These are phyloP conservation scores for Zygoascus flipseniorum DNA, from an alignment of 805 yeast genomes.

Conservation along the genomic window DNA sequence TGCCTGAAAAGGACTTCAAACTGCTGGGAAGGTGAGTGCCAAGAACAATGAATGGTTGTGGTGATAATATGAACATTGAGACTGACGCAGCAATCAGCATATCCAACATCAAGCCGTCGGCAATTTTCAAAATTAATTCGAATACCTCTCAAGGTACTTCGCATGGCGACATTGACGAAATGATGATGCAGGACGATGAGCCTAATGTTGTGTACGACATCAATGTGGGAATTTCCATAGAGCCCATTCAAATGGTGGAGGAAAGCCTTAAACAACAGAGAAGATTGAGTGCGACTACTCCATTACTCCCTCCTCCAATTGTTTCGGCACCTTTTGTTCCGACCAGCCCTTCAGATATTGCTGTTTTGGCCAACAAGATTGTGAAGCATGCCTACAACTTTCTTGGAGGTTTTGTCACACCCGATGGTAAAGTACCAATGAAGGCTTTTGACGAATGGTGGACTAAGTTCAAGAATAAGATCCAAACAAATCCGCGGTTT, in stretches of 20 bases:
- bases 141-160: constrained; percentile 15
- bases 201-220: constrained; percentile 31
- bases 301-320: background rate
- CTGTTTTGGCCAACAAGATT: constrained; percentile 72
- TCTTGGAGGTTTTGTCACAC: constrained; percentile 77
- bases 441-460: constrained; percentile 89
- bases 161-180: constrained; percentile 42
- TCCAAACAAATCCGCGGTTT: constrained; percentile 76
- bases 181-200: constrained; percentile 44
- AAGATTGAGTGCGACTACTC: constrained; percentile 18
- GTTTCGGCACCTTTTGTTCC: constrained; percentile 22
- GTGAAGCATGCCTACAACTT: constrained; percentile 90
- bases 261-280: constrained; percentile 38
- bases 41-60: background rate
- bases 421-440: constrained; percentile 73
- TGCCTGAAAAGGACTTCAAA: constrained; percentile 46
- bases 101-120: constrained; percentile 64
- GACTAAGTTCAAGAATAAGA: constrained; percentile 72
- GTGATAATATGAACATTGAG: too few relatives aligned
- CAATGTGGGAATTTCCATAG: constrained; percentile 83
- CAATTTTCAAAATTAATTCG: constrained; percentile 73
- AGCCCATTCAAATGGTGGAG: constrained; percentile 62
- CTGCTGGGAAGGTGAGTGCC: constrained; percentile 42
- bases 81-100: constrained; percentile 17
- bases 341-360: constrained; percentile 37